Base-by-base conservation (phyloP, 148 eudicot species). In the Oxyria digyna region DNA sequence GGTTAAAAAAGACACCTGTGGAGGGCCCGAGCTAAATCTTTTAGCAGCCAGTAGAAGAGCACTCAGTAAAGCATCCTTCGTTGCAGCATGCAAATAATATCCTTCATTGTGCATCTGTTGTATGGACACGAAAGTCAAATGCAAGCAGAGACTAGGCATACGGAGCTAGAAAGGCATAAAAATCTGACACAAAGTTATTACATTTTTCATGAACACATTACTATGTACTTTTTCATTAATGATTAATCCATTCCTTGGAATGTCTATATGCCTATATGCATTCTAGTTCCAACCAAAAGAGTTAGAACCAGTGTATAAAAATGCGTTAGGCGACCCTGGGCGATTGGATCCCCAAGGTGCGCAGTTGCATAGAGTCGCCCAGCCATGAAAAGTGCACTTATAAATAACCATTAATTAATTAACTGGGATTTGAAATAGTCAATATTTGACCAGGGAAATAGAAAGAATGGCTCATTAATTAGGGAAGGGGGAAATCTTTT, bases 61-160 rank as follows among this genome's bases (percentile, higher is more conserved):
- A 78, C 84, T 81, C 59, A 87, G 77, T 33, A 93, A 74, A 72
- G 91, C 85, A 74, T 89, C 96, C 76, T 87, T 93, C 45, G 89
- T 90, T 69, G 77, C 96, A 31, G 64, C 66, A 67, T 93, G 96
- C 78, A 93, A 82, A 77, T 81, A 74, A 71, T 72, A 74, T 67
- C 95, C 98, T 86, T 87, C 98, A 83, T 78, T 87, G 69, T 85
- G 88, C 70, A 93, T 89, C 98, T 93, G 85, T 43, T 71, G 74
- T 67, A 59, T 41, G 62, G 23, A 41, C 23, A 33, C 33, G 21
- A 4, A 33, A 70, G 35, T 54, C 9, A 52, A 12, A 32, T 40
- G 29, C 31, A 67, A 15, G 33, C 29, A 67, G 65, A 31, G 37
- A 59, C 65, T 59, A 59, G 38, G 14, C 65, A 29, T 29, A 59